Evolutionary conservation across 306 rosid genomes (phyloP).

Genomic region (Canavalia gladiata): DNA sequence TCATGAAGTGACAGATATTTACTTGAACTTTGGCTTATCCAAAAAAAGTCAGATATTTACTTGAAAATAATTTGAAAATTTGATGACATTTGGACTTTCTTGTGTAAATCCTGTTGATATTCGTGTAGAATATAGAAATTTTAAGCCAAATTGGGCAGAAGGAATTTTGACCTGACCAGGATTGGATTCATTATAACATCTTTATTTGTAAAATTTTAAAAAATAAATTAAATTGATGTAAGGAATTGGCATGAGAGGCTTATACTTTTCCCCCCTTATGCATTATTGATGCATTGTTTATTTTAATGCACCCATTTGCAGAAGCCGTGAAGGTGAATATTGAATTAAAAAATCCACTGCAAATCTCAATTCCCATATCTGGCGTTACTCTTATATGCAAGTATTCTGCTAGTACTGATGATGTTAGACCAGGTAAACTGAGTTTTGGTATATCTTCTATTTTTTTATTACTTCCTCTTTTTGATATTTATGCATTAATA

Average conservation of each 20-base stretch:
- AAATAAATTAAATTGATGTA: not conserved
- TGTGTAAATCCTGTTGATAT: conserved; percentile 25
- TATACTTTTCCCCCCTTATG: conserved; percentile 1
- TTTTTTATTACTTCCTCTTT: conserved; percentile 30
- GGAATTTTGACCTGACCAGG: conserved; percentile 30
- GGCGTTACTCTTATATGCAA: conserved; percentile 79
- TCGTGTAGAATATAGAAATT: conserved; percentile 9
- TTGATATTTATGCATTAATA: conserved; percentile 25
- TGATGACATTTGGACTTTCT: conserved; percentile 23
- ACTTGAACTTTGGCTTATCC: not conserved
- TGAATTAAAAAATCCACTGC: conserved; percentile 87
- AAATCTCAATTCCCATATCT: conserved; percentile 80
- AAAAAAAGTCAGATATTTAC: not conserved
- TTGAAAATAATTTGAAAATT: conserved; percentile 35
- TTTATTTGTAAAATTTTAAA: not conserved
- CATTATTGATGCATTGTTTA: conserved; percentile 34
- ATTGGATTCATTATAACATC: not conserved
- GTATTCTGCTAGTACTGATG: conserved; percentile 68
- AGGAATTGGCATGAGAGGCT: not conserved
- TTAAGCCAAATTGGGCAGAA: conserved; percentile 18
- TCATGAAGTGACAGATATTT: conserved; percentile 13
- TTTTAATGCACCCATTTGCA: conserved; percentile 58
- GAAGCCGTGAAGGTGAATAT: conserved; percentile 89
- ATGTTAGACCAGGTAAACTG: conserved; percentile 61
- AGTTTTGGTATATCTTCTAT: conserved; percentile 39